A percentile compares a stretch with the other conserved stretches of the same genome.
phyloP scores from a whole-genome alignment of 1,139 yeast genomes.

The Pichia sp. region DNA sequence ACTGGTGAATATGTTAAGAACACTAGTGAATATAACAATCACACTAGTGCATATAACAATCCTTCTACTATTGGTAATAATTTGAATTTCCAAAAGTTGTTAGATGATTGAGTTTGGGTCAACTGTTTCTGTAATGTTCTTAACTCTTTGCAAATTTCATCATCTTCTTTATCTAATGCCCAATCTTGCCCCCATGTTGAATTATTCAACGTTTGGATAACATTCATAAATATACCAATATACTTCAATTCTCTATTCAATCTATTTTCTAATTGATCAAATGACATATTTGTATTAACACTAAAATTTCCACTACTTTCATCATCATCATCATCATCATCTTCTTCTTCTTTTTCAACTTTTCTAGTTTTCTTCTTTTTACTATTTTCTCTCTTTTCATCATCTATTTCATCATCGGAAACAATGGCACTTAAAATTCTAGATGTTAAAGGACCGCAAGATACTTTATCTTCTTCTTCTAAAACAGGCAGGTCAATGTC shows the following conservation, averaged over 20 bases:
- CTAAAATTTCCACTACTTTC: not conserved
- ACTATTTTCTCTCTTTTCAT: not conserved
- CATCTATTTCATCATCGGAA: slow-evolving; percentile 28
- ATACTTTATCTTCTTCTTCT: slow-evolving; percentile 59
- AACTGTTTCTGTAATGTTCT: slow-evolving; percentile 66
- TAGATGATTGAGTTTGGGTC: slow-evolving; percentile 52
- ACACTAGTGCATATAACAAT: too few relatives aligned
- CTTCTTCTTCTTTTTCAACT: too few relatives aligned
- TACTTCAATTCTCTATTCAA: slow-evolving; percentile 80
- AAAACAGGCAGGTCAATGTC: slow-evolving; percentile 26
- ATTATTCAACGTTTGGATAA: slow-evolving; percentile 32
- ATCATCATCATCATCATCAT: too few relatives aligned
- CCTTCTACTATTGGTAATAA: slow-evolving; percentile 76
- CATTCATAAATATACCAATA: slow-evolving; percentile 83
- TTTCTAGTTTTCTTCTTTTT: not conserved
- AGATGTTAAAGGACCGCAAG: slow-evolving; percentile 90
- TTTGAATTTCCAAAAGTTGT: slow-evolving; percentile 59
- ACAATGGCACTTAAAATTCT: slow-evolving; percentile 73
- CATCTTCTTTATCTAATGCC: slow-evolving; percentile 82
- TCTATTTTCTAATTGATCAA: slow-evolving; percentile 77
- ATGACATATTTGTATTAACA: slow-evolving; percentile 41
- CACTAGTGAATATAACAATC: too few relatives aligned
- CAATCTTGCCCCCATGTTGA: slow-evolving; percentile 56
- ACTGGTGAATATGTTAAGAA: too few relatives aligned
- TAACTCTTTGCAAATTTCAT: slow-evolving; percentile 84